Conservation (phyloP, 495 filamentous ascomycete species). For the Penicillium mononematosum region DNA sequence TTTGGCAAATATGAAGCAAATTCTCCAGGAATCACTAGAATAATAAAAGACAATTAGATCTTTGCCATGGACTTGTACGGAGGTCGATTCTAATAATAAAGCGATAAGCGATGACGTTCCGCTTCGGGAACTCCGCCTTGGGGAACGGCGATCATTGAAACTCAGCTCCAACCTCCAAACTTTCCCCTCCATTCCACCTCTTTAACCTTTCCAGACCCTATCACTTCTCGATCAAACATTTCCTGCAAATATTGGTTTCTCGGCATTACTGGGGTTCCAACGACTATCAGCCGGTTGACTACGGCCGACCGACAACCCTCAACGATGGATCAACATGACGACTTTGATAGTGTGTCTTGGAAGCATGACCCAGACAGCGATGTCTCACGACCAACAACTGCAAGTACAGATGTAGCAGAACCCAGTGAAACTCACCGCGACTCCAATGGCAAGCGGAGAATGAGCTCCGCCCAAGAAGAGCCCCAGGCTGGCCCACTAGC, state of each 20-base stretch:
- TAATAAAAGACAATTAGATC: background rate
- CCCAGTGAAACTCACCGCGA: conserved; percentile 32
- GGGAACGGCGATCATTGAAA: conserved; percentile 30
- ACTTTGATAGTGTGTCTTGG: conserved; percentile 61
- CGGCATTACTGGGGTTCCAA: conserved; percentile 4
- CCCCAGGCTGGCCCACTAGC: conserved; percentile 56
- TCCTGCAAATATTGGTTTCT: conserved; percentile 7
- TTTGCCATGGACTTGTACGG: background rate
- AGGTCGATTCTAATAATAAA: background rate
- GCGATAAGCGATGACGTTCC: conserved; percentile 31
- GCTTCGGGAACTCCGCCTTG: conserved; percentile 33
- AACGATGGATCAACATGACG: conserved; percentile 53
- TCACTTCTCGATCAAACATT: conserved; percentile 4
- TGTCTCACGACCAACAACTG: conserved; percentile 47
- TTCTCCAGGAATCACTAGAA: background rate
- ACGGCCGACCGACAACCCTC: conserved; percentile 25
- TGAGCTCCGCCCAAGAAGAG: conserved; percentile 46
- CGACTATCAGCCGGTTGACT: conserved; percentile 17
- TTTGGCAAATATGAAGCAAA: background rate
- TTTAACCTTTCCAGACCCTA: conserved; percentile 5
- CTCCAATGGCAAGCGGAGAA: conserved; percentile 53
- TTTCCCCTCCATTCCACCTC: conserved; percentile 18
- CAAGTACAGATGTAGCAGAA: conserved; percentile 45
- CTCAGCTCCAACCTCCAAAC: conserved; percentile 20
- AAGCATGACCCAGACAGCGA: conserved; percentile 53